A percentile compares a stretch with the other conserved stretches of the same genome.
phyloP scores from a whole-genome alignment of 2,329 filamentous ascomycete genomes.

The Kalmusia sp. region DNA sequence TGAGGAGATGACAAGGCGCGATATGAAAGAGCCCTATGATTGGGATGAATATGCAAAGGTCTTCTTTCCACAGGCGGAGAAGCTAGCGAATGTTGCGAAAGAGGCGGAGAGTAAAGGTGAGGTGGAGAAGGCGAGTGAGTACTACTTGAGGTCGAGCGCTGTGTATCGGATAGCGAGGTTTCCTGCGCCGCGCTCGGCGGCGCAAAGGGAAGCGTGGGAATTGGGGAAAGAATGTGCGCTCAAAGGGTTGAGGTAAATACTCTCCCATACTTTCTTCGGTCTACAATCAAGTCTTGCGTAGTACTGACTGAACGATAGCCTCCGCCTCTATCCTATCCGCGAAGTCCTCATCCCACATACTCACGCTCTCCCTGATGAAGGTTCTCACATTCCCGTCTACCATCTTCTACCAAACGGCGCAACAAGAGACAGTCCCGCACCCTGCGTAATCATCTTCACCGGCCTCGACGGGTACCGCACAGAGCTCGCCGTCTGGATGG shows the following conservation, averaged over 20 bases:
- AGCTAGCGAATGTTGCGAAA: constrained; percentile 62
- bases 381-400: constrained; percentile 67
- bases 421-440: constrained; percentile 52
- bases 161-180: constrained; percentile 78
- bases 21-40: constrained; percentile 69
- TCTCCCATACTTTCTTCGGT: background rate
- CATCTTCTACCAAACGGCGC: constrained; percentile 64
- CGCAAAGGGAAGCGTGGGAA: constrained; percentile 69
- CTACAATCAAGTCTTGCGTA: background rate
- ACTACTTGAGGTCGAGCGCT: constrained; percentile 64
- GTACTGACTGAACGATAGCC: constrained; percentile 13
- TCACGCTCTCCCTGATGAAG: constrained; percentile 59
- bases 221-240: constrained; percentile 70
- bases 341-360: constrained; percentile 69
- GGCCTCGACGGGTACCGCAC: constrained; percentile 67
- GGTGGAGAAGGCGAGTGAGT: constrained; percentile 61
- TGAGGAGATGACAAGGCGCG: constrained; percentile 64
- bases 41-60: constrained; percentile 68
- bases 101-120: constrained; percentile 58
- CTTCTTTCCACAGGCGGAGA: constrained; percentile 67
- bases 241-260: constrained; percentile 54
- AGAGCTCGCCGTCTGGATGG: constrained; percentile 61
- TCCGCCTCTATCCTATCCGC: constrained; percentile 60
- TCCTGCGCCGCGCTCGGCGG: constrained; percentile 59
- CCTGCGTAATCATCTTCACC: constrained; percentile 63